phyloP scores from a whole-genome alignment of 345 rosid species.

The Eucalyptus curtisii region DNA sequence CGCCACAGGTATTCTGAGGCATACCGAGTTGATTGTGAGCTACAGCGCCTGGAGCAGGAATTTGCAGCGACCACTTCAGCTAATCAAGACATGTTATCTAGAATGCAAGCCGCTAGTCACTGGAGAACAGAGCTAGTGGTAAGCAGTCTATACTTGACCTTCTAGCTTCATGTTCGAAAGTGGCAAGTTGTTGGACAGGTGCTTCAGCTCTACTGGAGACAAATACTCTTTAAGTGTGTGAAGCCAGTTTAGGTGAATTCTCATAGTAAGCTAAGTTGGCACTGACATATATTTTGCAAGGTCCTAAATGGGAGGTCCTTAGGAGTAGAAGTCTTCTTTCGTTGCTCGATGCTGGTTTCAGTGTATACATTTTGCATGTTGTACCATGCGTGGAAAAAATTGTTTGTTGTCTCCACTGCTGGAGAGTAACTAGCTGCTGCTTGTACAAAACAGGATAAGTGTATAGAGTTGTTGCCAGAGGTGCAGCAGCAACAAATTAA shows the following conservation, averaged over 20 bases:
- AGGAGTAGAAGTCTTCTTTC: not conserved
- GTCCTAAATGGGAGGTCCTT: not conserved
- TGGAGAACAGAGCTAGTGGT: constrained; percentile 71
- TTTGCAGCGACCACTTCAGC: constrained; percentile 24
- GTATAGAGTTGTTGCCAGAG: constrained; percentile 43
- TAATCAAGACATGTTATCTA: constrained; percentile 38
- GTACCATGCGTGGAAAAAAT: not conserved
- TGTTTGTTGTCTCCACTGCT: not conserved
- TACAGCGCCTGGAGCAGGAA: constrained; percentile 56
- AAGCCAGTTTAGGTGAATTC: not conserved
- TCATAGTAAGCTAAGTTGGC: not conserved
- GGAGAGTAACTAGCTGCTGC: not conserved
- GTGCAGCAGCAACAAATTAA: constrained; percentile 42
- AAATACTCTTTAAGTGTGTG: not conserved
- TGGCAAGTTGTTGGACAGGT: not conserved
- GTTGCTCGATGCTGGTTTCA: not conserved
- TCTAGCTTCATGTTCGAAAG: not conserved
- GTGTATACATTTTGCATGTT: not conserved
- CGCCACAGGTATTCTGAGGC: constrained; percentile 87
- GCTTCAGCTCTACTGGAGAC: not conserved
- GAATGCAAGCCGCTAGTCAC: constrained; percentile 54
- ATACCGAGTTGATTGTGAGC: constrained; percentile 55
- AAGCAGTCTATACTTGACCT: constrained; percentile 23
- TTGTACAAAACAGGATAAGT: not conserved
- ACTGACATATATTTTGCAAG: not conserved